A percentile compares a stretch with the other conserved stretches of the same genome.
These are phyloP conservation scores for Ehretia macrophylla DNA, from an alignment of 257 asterid species.

Conservation along the genomic window DNA sequence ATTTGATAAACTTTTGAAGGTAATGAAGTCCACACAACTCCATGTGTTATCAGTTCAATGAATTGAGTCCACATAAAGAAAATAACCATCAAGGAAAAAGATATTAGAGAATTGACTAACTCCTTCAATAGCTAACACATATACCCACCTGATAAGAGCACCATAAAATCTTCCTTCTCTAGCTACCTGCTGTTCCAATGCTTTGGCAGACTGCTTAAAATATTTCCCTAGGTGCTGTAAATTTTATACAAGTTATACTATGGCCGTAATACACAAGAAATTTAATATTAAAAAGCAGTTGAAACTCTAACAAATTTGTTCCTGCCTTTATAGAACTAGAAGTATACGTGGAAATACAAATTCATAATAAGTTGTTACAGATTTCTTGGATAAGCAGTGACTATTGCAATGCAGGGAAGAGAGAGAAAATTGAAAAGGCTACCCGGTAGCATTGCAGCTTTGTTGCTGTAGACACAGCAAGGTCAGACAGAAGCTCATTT, in stretches of 20 bases:
- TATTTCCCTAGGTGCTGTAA: slow-evolving; percentile 89
- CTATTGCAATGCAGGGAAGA: neutral
- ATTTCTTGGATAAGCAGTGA: neutral
- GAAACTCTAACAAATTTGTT: neutral
- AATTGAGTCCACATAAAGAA: neutral
- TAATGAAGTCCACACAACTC: neutral
- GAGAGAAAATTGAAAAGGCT: slow-evolving; percentile 11
- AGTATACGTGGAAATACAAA: neutral
- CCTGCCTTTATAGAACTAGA: neutral
- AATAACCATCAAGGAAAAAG: neutral
- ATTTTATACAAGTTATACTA: slow-evolving; percentile 10
- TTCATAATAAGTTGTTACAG: too few relatives aligned
- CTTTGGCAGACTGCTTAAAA: slow-evolving; percentile 91
- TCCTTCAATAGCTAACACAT: too few relatives aligned
- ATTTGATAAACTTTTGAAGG: neutral
- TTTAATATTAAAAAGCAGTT: neutral
- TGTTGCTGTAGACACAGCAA: slow-evolving; percentile 91
- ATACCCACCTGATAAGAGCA: slow-evolving; percentile 82
- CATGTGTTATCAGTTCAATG: too few relatives aligned
- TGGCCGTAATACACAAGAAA: too few relatives aligned
- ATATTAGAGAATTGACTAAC: too few relatives aligned
- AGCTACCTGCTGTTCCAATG: slow-evolving; percentile 73
- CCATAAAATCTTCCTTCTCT: slow-evolving; percentile 98
- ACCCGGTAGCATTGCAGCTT: slow-evolving; percentile 94
- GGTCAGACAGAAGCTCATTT: slow-evolving; percentile 80